Evolutionary conservation across 2,329 filamentous ascomycete species (phyloP).

Genomic region (Penicillium concentricum): DNA sequence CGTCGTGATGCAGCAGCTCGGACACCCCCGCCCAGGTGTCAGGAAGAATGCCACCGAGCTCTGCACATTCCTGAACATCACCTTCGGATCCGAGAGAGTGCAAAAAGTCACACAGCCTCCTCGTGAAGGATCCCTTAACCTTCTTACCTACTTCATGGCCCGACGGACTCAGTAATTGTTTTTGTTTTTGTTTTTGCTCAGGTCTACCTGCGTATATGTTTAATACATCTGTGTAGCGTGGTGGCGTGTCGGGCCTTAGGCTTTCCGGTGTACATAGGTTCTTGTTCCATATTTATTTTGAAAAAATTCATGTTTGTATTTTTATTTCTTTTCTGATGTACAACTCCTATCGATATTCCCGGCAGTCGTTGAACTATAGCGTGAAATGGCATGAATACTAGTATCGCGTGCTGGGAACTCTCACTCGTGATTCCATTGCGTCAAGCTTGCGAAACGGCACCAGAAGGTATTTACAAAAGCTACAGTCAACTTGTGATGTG

Average conservation of each 20-base stretch:
- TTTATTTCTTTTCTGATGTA: not conserved
- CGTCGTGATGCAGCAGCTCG: conserved; percentile 33
- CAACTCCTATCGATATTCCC: not conserved
- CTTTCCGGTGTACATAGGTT: conserved; percentile 6
- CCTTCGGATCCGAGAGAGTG: conserved; percentile 24
- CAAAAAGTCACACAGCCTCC: conserved; percentile 33
- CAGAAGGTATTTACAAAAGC: no score
- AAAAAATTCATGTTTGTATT: conserved; percentile 1
- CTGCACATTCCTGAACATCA: conserved; percentile 32
- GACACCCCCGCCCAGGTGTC: conserved; percentile 37
- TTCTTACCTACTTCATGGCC: conserved; percentile 40
- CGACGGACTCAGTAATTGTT: conserved; percentile 20
- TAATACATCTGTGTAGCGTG: conserved; percentile 5
- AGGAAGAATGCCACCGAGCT: conserved; percentile 39
- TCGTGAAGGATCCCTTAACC: conserved; percentile 32
- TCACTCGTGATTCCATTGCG: no score
- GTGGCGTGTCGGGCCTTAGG: conserved; percentile 3
- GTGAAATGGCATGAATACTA: no score
- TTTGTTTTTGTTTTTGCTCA: not conserved
- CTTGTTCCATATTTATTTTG: conserved; percentile 4
- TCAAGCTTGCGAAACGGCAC: no score
- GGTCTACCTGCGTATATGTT: conserved; percentile 1
- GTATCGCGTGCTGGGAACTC: no score
- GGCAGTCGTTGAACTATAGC: not conserved
- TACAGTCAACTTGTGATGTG: no score